Evolutionary conservation across 2,329 filamentous ascomycete genomes (phyloP).

Genomic region (Septoria petroselini): DNA sequence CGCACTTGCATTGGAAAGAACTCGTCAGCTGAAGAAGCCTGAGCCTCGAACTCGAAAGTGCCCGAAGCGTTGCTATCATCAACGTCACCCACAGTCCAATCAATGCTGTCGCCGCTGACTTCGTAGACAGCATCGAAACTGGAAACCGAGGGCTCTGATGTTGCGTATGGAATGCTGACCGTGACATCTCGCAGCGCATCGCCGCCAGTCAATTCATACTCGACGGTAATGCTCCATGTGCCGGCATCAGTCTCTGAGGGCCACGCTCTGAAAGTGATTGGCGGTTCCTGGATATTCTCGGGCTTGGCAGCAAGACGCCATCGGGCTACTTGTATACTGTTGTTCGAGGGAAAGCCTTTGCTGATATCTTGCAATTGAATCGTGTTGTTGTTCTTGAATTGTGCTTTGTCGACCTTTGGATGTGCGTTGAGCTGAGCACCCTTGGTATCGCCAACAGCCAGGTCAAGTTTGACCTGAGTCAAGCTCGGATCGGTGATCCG

Average conservation of each 20-base stretch:
- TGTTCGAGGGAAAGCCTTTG: constrained; percentile 91
- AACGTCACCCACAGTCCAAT: constrained; percentile 88
- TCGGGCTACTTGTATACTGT: constrained; percentile 84
- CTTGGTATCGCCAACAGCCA: constrained; percentile 71
- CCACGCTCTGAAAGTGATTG: constrained; percentile 97
- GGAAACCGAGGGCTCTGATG: constrained; percentile 80
- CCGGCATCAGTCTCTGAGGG: constrained; percentile 80
- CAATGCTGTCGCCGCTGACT: constrained; percentile 84
- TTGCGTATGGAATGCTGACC: constrained; percentile 82
- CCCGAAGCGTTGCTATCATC: constrained; percentile 79
- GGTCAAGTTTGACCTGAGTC: constrained; percentile 84
- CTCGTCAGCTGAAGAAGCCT: constrained; percentile 81
- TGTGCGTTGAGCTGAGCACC: constrained; percentile 92
- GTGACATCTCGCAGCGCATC: constrained; percentile 78
- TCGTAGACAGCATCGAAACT: constrained; percentile 95
- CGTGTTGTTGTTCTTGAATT: constrained; percentile 76
- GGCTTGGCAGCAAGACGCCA: constrained; percentile 84
- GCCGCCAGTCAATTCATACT: constrained; percentile 86
- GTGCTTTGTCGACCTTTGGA: constrained; percentile 87
- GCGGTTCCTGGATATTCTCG: constrained; percentile 76
- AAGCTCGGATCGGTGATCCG: constrained; percentile 84
- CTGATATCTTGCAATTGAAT: constrained; percentile 87
- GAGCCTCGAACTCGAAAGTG: constrained; percentile 92
- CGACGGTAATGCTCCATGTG: constrained; percentile 85
- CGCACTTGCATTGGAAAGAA: constrained; percentile 97